phyloP scores from a whole-genome alignment of 805 yeast species.

The Candida hungchunana region DNA sequence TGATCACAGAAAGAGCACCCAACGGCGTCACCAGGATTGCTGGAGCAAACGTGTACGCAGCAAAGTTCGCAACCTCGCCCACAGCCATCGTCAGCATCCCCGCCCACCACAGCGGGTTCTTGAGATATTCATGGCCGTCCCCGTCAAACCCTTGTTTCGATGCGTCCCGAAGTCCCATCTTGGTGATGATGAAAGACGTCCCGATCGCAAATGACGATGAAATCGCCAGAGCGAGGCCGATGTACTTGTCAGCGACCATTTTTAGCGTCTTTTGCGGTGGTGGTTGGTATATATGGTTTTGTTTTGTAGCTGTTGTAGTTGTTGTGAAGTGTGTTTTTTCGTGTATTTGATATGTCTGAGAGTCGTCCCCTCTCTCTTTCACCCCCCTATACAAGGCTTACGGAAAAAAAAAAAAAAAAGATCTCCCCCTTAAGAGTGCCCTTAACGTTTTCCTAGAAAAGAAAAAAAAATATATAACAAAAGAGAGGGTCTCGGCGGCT shows the following conservation, averaged over 20 bases:
- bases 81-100: slow-evolving; percentile 88
- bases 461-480: no score
- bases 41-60: slow-evolving; percentile 94
- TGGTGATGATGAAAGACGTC: slow-evolving; percentile 83
- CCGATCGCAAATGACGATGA: slow-evolving; percentile 88
- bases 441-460: no score
- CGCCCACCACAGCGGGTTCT: slow-evolving; percentile 91
- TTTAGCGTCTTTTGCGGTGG: no score
- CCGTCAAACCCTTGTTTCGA: slow-evolving; percentile 60
- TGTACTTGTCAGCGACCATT: slow-evolving; percentile 71
- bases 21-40: slow-evolving; percentile 88
- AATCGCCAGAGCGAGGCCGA: slow-evolving; percentile 84
- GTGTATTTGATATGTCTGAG: no score
- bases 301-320: no score
- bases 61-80: slow-evolving; percentile 89
- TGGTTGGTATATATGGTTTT: no score
- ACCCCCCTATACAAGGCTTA: no score
- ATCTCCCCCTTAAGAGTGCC: no score
- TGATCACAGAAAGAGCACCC: slow-evolving; percentile 86
- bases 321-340: no score
- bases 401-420: no score
- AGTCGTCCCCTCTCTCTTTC: no score
- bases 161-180: slow-evolving; percentile 76
- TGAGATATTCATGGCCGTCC: slow-evolving; percentile 73
- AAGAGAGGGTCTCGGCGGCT: no score